Base-by-base conservation (phyloP, 441 rosid species). In the Erysimum pusillum region DNA sequence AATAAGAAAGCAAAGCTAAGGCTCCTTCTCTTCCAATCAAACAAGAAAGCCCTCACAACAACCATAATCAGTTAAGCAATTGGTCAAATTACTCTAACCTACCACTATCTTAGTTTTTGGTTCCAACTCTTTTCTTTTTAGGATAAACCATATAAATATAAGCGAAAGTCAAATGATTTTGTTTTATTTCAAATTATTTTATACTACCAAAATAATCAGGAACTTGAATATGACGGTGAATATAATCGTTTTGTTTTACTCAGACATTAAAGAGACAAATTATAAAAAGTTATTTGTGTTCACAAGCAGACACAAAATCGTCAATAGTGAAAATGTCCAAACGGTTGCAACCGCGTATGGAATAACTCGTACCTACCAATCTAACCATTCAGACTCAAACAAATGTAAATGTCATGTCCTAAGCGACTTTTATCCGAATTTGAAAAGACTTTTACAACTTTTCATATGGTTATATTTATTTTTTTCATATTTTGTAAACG, bases 41-140 rank as follows among this genome's bases (percentile, higher is more conserved):
- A 73, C 45, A 73, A 31, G 22, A 63, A 52, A 35, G 41, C 45
- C n/a, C 10, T 67, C 22, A 8, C 60, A 51, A 11, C 66, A 66
- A 66, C 73, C 42, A 67, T 46, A 58, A 58, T 38, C 79, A 49
- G 74, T 67, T 75, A 67, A 39, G 38, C 41, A 45, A 34, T 56
- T 46, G 58, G 60, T 74, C 73, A 57, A 45, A 12, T 57, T 7
- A 15, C 12, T n/a, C 52, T n/a, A 71, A 35, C 39, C 73, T 53
- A 54, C 69, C 25, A 65, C 2, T 32, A 20, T 20, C 6, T 67
- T 14, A 38, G 44, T 22, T 52, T 25, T 46, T 53, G 20, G 6
- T 57, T 52, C 58, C 65, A 20, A 44, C 46, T 17, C 35, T 42
- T 32, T n/a, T 17, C n/a, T 12, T 44, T 3, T 22, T 8, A 14